Base-by-base conservation (phyloP, 176 grass and related monocot genomes). In the Oryza meridionalis region DNA sequence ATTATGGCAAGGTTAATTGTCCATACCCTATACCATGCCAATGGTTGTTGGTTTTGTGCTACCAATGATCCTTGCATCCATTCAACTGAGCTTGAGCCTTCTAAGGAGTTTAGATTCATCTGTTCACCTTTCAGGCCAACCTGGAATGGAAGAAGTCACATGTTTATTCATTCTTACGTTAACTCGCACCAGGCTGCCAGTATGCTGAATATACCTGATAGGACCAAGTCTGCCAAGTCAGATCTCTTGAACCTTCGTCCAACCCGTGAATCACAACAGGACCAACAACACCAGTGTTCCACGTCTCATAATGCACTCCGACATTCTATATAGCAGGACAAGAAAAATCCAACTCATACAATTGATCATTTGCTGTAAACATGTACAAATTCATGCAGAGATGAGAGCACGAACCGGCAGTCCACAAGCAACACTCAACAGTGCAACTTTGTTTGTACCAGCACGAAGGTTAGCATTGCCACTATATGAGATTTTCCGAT, bases 101-200 rank as follows among this genome's bases (percentile, higher is more conserved):
- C 84, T 73, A 99, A 45, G 88, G 97, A 99, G 88, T 99, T 93
- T 66, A 99, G 86, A 70, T 92, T 99, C 93, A 99, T 99, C 38
- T 94, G 69, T 92, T 99, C 97, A 88, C 97, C 97, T 91, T 92
- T 99, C 71, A 96, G 89, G 14, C 97, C 97, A 81, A 94, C 93
- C 97, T 99, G 76, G 26, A 21, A 81, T 69, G 15, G 14, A 69
- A 17, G 81, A 77, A 50, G 29, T 7, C 15, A 85, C 21, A 24
- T 64, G 77, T 78, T 85, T 29, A 32, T 82, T 51, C 37, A 77
- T 79, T 70, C 38, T 75, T 25, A 83, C 40, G 16, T 35, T 19
- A 72, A 83, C 24, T 65, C 22, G 24, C 21, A 45, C 55, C 47
- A 49, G 85, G 31, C 35, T 64, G 59, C 43, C 51, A 43, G 21